Evolutionary conservation across 2,329 filamentous ascomycete species (phyloP).

Genomic region (Colletotrichum filicis): DNA sequence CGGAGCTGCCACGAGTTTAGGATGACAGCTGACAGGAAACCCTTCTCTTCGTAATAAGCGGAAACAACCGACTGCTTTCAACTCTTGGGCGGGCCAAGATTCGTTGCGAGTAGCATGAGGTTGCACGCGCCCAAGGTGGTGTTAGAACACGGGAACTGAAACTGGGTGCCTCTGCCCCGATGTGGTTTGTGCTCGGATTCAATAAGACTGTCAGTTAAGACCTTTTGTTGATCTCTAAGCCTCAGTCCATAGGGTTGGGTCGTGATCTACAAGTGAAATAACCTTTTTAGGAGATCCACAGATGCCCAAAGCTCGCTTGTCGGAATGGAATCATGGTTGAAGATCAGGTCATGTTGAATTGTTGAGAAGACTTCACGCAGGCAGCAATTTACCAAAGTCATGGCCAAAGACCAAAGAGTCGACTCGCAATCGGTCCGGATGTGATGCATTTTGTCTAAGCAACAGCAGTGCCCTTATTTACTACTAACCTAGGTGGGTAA

Average conservation of each 20-base stretch:
- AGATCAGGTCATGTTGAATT: background rate
- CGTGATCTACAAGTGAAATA: background rate
- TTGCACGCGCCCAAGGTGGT: background rate
- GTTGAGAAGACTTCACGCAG: background rate
- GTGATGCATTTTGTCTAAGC: no score
- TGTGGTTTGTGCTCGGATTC: background rate
- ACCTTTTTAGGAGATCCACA: background rate
- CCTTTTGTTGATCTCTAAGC: conserved; percentile 8
- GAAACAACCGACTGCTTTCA: background rate
- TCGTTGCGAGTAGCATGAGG: background rate
- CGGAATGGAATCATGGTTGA: background rate
- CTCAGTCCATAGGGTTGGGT: conserved; percentile 14
- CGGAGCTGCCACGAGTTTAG: conserved; percentile 13
- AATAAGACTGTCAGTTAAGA: background rate
- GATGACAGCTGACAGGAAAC: conserved; percentile 31
- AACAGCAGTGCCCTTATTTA: background rate
- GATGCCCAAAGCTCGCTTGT: background rate
- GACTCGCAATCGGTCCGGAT: no score
- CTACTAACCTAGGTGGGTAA: background rate
- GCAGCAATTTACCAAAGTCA: background rate
- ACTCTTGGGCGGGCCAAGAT: background rate
- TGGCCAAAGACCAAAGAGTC: background rate
- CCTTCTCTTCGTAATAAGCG: background rate
- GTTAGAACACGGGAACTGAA: background rate
- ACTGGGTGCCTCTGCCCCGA: background rate